Evolutionary conservation across 1,284 basidiomycete species (phyloP).

Genomic region (Fistulina hepatica): DNA sequence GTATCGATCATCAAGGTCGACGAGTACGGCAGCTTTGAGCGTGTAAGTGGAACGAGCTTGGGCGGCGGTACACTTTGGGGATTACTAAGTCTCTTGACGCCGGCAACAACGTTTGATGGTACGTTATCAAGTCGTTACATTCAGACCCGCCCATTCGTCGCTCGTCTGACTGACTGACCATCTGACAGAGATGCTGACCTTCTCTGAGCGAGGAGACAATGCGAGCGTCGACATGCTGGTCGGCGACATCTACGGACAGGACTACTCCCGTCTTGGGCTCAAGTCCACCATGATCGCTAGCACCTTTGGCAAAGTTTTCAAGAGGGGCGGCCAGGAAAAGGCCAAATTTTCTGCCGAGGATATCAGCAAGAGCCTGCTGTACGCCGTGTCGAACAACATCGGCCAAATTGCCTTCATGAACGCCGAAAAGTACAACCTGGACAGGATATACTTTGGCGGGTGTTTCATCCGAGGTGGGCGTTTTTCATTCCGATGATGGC

Average conservation of each 20-base stretch:
- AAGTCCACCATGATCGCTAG: constrained; percentile 98
- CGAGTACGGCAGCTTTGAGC: constrained; percentile 90
- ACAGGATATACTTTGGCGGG: constrained; percentile 97
- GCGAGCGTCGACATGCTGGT: constrained; percentile 96
- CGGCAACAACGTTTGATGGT: constrained; percentile 96
- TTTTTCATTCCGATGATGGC: constrained; percentile 17
- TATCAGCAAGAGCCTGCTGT: constrained; percentile 88
- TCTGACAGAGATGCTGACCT: constrained; percentile 81
- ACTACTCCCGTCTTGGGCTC: constrained; percentile 87
- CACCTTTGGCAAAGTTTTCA: constrained; percentile 98
- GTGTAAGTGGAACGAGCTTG: constrained; percentile 93
- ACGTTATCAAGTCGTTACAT: constrained; percentile 23
- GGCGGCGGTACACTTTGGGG: constrained; percentile 99
- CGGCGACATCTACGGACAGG: constrained; percentile 96
- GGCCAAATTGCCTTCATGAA: constrained; percentile 99
- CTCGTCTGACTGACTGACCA: constrained; percentile 9
- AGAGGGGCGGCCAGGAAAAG: constrained; percentile 65
- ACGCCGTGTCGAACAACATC: constrained; percentile 98
- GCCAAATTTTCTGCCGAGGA: constrained; percentile 82
- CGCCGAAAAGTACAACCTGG: constrained; percentile 95
- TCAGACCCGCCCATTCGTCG: neutral
- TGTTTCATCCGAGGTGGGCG: constrained; percentile 93
- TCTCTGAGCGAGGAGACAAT: constrained; percentile 93
- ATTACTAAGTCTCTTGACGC: constrained; percentile 85
- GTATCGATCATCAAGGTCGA: constrained; percentile 98